A percentile compares a stretch with the other conserved stretches of the same genome.
Conservation (phyloP, 768 basidiomycete genomes). For the Suillus bovinus region DNA sequence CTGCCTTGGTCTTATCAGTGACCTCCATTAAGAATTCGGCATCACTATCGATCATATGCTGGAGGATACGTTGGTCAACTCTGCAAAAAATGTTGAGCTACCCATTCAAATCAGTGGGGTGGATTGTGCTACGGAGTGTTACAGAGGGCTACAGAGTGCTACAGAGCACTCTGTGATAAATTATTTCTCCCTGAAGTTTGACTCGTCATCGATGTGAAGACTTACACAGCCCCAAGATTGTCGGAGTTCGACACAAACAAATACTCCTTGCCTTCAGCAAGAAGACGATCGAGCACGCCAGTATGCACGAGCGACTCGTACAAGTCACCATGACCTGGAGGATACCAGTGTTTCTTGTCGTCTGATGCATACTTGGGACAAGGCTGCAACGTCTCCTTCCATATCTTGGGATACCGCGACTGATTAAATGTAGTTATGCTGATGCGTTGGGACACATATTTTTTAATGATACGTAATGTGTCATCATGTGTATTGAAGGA, state of each 20-base stretch:
- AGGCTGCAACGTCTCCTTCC: slow-evolving; percentile 85
- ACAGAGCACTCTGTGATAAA: too few relatives aligned
- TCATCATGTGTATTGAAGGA: slow-evolving; percentile 99
- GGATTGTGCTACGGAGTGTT: too few relatives aligned
- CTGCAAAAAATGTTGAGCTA: slow-evolving; percentile 33
- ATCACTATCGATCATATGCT: slow-evolving; percentile 80
- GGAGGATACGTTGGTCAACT: slow-evolving; percentile 81
- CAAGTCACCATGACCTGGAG: slow-evolving; percentile 95
- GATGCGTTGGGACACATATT: slow-evolving; percentile 93
- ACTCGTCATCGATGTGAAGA: slow-evolving; percentile 14
- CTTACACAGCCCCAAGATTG: slow-evolving; percentile 89
- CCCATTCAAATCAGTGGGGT: too few relatives aligned
- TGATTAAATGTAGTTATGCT: slow-evolving; percentile 93
- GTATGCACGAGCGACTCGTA: slow-evolving; percentile 92
- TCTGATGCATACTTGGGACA: slow-evolving; percentile 75
- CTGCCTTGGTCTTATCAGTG: slow-evolving; percentile 96
- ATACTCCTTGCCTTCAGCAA: slow-evolving; percentile 94
- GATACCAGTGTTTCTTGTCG: slow-evolving; percentile 95
- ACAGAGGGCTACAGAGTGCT: too few relatives aligned
- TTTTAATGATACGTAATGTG: slow-evolving; percentile 94
- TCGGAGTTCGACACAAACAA: slow-evolving; percentile 98
- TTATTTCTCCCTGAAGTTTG: too few relatives aligned
- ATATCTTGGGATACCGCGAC: slow-evolving; percentile 91
- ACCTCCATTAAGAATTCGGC: slow-evolving; percentile 95
- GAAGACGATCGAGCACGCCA: slow-evolving; percentile 86